These are phyloP conservation scores for Scytalidium sp. DNA, from an alignment of 2,329 filamentous ascomycete species.

Conservation along the genomic window DNA sequence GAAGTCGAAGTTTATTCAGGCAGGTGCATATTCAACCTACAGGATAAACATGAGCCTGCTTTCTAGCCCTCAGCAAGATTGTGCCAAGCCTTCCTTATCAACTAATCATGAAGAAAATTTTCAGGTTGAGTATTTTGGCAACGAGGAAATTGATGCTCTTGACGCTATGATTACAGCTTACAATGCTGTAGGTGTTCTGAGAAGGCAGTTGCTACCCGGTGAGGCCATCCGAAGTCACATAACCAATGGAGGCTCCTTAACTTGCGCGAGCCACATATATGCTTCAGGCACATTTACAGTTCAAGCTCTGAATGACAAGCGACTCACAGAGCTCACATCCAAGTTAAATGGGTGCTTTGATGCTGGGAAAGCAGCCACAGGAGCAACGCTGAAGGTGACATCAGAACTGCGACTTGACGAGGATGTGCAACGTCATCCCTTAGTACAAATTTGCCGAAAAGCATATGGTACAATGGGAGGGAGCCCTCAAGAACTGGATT, in stretches of 20 bases:
- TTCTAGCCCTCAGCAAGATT: conserved; percentile 28
- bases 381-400: conserved; percentile 44
- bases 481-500: conserved; percentile 32
- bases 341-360: conserved; percentile 45
- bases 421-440: conserved; percentile 50
- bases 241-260: conserved; percentile 46
- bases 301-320: conserved; percentile 38
- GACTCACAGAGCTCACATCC: conserved; percentile 35
- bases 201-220: conserved; percentile 53
- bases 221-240: conserved; percentile 48
- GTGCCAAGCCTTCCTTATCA: not conserved
- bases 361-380: conserved; percentile 46
- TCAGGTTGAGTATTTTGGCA: conserved; percentile 52
- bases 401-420: conserved; percentile 45
- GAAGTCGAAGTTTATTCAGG: conserved; percentile 40
- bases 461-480: conserved; percentile 41
- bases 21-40: conserved; percentile 38
- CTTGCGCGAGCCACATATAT: conserved; percentile 55
- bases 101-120: conserved; percentile 18
- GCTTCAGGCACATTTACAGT: conserved; percentile 43
- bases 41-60: conserved; percentile 36
- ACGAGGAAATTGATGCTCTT: conserved; percentile 56
- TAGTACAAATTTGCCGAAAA: conserved; percentile 42
- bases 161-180: conserved; percentile 52
- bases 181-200: conserved; percentile 45